A percentile compares a stretch with the other conserved stretches of the same genome.
Evolutionary conservation across 225 moss, liverwort and hornwort genomes (phyloP).

Genomic region (Antitrichia curtipendula): DNA sequence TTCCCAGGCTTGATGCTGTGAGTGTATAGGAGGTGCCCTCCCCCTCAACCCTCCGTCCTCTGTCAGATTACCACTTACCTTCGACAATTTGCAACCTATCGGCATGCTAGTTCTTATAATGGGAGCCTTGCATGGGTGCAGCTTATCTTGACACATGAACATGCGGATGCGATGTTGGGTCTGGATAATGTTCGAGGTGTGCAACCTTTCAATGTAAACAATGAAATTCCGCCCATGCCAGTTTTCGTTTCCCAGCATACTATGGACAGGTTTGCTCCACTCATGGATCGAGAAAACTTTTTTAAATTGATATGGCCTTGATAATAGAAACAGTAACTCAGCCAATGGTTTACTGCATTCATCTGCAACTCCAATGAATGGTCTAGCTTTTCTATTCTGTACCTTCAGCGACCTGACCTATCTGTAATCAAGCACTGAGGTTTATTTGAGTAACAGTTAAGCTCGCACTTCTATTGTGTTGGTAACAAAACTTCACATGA

Average conservation of each 20-base stretch:
- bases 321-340: background rate
- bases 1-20: conserved; percentile 96
- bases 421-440: background rate
- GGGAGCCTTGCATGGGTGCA: conserved; percentile 18
- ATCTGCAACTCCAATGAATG: background rate
- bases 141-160: conserved; percentile 98
- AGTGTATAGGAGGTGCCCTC: conserved; percentile 59
- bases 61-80: background rate
- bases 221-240: conserved; percentile 72
- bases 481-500: no score
- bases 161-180: conserved; percentile 92
- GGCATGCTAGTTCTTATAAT: conserved; percentile 1
- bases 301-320: background rate
- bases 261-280: conserved; percentile 57
- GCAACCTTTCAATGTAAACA: conserved; percentile 48
- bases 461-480: background rate
- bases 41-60: background rate
- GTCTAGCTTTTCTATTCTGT: background rate
- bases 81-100: background rate
- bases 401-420: background rate
- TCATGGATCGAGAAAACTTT: background rate
- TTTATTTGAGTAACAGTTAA: background rate
- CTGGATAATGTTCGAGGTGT: conserved; percentile 95
- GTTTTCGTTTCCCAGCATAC: conserved; percentile 62
- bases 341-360: background rate